These are phyloP conservation scores for Ustilago cynodontis DNA, from an alignment of 1,284 basidiomycete species.

Conservation along the genomic window DNA sequence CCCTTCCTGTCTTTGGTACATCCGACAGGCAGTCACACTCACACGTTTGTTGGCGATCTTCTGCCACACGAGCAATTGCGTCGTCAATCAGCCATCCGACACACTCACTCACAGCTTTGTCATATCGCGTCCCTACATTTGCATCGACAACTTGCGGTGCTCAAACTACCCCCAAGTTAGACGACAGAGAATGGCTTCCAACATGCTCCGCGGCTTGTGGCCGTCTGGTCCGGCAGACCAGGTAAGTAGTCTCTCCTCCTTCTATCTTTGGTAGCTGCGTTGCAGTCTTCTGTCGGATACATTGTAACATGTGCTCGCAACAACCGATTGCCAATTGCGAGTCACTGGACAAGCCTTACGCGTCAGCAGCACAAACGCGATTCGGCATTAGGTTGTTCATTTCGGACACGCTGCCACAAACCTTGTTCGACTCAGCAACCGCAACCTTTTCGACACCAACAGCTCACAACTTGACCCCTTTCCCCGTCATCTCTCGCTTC, in stretches of 20 bases:
- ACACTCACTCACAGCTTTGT: neutral
- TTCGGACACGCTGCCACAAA: neutral
- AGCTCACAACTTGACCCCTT: too few species aligned
- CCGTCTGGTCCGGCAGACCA: slow-evolving; percentile 62
- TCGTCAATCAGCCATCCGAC: neutral
- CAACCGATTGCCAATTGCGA: neutral
- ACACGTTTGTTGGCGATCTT: neutral
- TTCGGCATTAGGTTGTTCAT: neutral
- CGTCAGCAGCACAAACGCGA: too few species aligned
- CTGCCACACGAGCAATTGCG: neutral
- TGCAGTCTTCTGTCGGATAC: neutral
- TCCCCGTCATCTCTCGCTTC: neutral
- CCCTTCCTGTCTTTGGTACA: neutral
- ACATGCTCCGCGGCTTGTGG: slow-evolving; percentile 66
- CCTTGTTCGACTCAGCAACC: neutral
- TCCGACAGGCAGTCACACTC: neutral
- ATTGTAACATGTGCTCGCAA: neutral
- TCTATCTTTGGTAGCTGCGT: neutral
- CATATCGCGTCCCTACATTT: neutral
- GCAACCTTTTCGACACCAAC: too few species aligned
- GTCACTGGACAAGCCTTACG: too few species aligned
- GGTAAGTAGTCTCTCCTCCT: slow-evolving; percentile 32
- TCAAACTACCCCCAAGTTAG: neutral
- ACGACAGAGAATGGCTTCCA: slow-evolving; percentile 61
- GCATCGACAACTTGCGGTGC: slow-evolving; percentile 10